Evolutionary conservation across 345 rosid species (phyloP), one percentile per base, ranked within the genome.

Genomic region (Pistacia integerrima): DNA sequence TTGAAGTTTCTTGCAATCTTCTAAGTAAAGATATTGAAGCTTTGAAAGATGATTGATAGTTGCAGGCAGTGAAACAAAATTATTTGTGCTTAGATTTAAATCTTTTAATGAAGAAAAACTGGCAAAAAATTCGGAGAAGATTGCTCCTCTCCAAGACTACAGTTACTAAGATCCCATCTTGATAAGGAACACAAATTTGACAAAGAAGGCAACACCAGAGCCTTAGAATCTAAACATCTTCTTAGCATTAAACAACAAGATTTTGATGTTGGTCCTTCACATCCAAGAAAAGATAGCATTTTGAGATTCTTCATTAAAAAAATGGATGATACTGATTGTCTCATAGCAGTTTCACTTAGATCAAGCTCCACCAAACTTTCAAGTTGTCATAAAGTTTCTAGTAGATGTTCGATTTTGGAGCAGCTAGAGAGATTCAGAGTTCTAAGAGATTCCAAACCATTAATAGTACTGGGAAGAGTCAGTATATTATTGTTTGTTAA

Each of bases 401-500:
- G 87, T 28, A 84, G 76, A 67, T 60, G 57, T 11, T 77, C 74
- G 4, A 84, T 73, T 4, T 79, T 81, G 11, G 54, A 65, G 52
- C 85, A 85, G 0, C 74, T 69, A 18, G 77, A 62, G 14, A 84
- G 80, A 41, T 41, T 57, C 33, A 79, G 80, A 14, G 11, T 12
- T 30, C 22, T 64, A 9, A 81, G 84, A 8, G 82, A 79, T 38
- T 73, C 70, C 80, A 85, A 60, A 46, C 72, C 71, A 17, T 7
- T 14, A 13, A 83, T 67, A 18, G 12, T 16, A n/a, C 64, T 78
- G 5, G 90, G 87, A 62, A 87, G 73, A 22, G 17, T 74, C 25
- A 30, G 35, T 2, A 83, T 78, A 11, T 14, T 51, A 72, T 88
- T 85, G 0, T 46, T 36, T 56, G 51, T 70, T 22, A 87, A 67